Base-by-base conservation (phyloP, 2,329 filamentous ascomycete species). In the Xylariaceae sp. region DNA sequence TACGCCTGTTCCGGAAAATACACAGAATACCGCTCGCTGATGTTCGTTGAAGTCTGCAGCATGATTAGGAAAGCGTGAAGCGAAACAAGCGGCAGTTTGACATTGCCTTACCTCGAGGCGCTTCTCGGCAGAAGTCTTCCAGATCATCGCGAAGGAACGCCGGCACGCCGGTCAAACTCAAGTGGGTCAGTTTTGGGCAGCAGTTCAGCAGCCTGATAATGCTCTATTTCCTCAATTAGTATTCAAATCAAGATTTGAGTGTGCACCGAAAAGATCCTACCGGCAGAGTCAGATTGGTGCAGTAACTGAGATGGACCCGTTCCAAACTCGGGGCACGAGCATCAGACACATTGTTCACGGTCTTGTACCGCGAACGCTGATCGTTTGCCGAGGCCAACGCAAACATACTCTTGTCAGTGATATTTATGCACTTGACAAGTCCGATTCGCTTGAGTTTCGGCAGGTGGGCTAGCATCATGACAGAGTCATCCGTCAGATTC, bases 371-470 rank as follows among this genome's bases (percentile, higher is more conserved):
- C 4, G 73, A 64, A 7, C 67, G 64, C 12, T 73, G 69, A 34
- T 70, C 71, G 43, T 78, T 82, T 2, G 83, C 80, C 50, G 81
- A 80, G 6, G 90, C 88, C 49, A 97, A 70, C 14, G 88, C 86
- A 48, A 84, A 72, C 37, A 98, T 94, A 52, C 89, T 95, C 18
- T 78, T 76, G 59, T 98, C 88, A 0, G 92, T 96, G 52, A 98
- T 95, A 40, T 75, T 78, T 44, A 80, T 80, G 57, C 92, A 98
- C 63, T 98, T 98, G 38, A 98, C 92, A 37, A 98, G 67, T 1
- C 92, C 92, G 44, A 98, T 95, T 26, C 92, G 76, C 68, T 95
- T 89, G 37, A 98, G 70, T 63, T 98, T 98, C 3, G 92, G 92
- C 5, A 98, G 73, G 11, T 78, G 78, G 4, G 92, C 89, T 26